Evolutionary conservation across 257 asterid species (phyloP).

Genomic region (Jacaranda copaia): DNA sequence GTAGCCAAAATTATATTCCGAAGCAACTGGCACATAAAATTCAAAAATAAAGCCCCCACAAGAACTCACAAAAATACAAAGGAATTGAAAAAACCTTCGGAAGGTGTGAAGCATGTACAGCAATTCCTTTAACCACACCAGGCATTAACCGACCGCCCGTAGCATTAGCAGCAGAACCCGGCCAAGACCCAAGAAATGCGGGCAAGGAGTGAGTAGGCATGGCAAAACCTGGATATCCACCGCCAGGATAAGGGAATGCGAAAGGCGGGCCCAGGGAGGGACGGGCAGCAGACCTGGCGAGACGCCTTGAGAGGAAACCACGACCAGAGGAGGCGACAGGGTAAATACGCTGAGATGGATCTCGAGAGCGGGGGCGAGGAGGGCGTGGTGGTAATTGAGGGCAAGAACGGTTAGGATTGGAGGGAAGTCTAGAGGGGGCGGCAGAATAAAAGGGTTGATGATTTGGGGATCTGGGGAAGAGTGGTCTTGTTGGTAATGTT

Average conservation of each 20-base stretch:
- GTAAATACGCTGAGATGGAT: constrained; percentile 40
- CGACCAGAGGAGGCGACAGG: constrained; percentile 53
- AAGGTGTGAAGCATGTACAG: constrained; percentile 43
- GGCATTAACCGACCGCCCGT: constrained; percentile 34
- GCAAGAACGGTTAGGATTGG: constrained; percentile 38
- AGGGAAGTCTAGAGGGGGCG: constrained; percentile 22
- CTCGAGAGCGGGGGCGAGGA: constrained; percentile 6
- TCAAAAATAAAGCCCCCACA: too few relatives aligned
- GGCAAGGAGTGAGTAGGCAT: constrained; percentile 43
- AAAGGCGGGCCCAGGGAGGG: constrained; percentile 37
- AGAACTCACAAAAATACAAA: not conserved
- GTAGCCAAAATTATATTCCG: too few relatives aligned
- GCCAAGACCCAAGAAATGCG: constrained; percentile 26
- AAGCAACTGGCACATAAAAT: too few relatives aligned
- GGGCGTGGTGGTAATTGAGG: constrained; percentile 38
- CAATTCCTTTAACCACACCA: constrained; percentile 48
- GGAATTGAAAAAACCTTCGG: constrained; percentile 39
- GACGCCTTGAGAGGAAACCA: constrained; percentile 40
- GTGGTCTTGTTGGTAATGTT: constrained; percentile 18
- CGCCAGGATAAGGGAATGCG: constrained; percentile 42
- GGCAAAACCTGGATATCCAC: constrained; percentile 30
- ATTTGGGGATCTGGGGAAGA: constrained; percentile 33
- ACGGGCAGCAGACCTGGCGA: constrained; percentile 31
- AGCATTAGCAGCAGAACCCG: constrained; percentile 33
- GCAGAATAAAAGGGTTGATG: constrained; percentile 33